Base-by-base conservation (phyloP, 2,329 filamentous ascomycete genomes). In the Exserohilum turcica region DNA sequence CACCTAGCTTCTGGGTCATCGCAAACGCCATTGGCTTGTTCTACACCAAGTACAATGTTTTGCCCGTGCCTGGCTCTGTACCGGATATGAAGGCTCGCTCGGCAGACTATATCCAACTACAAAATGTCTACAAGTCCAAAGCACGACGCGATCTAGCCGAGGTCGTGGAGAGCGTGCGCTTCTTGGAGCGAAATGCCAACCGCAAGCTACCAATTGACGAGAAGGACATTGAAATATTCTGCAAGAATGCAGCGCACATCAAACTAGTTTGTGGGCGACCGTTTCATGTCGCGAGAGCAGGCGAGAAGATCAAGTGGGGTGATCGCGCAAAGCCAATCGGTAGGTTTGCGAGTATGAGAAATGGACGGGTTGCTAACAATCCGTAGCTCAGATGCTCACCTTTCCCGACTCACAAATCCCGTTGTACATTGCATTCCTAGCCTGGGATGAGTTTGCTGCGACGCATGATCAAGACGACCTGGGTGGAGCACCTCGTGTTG, bases 51-150 rank as follows among this genome's bases (percentile, higher is more conserved):
- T 86, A 97, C 70, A 78, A 82, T 6, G 82, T 87, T 24, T 81
- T 99, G 5, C 94, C 94, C 13, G 80, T 99, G 0, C 88, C 92
- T 0, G 95, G 94, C 10, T 86, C 88, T 3, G 80, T 99, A 1
- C 94, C 95, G 1, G 94, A 99, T 73, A 99, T 99, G 94, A 99
- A 99, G 78, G 92, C 94, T 2, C 85, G 93, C 70, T 96, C 92
- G 3, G 85, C 82, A 50, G 89, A 95, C 57, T 99, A 99, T 77
- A 88, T 99, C 61, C 82, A 87, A 65, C 82, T 99, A 10, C 94
- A 97, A 72, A 93, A 90, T 65, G 85, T 97, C 54, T 99, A 97
- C 84, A 97, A 96, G 76, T 76, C 80, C 18, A 96, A 96, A 74
- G 92, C 94, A 37, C 86, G 89, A 29, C 79, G 84, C 66, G 94